These are phyloP conservation scores for Phytophthora gonapodyides DNA, from an alignment of 352 stramenopile species.

Conservation along the genomic window DNA sequence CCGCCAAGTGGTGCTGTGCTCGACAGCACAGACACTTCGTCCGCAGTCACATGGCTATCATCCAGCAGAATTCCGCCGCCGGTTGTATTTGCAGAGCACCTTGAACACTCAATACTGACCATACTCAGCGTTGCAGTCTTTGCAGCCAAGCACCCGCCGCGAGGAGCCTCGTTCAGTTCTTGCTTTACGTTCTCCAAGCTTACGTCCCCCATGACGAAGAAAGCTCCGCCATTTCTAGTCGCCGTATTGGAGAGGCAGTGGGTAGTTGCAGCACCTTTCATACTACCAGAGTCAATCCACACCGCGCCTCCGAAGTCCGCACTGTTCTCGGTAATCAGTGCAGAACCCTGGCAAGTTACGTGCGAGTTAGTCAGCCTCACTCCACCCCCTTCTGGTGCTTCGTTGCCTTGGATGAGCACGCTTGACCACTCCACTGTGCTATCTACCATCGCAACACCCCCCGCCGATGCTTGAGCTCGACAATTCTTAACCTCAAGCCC, in stretches of 20 bases:
- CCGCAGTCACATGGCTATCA: constrained; percentile 17
- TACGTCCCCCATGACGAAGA: constrained; percentile 14
- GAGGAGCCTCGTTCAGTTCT: constrained; percentile 14
- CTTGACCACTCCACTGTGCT: constrained; percentile 21
- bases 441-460: constrained; percentile 29
- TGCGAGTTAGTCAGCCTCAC: constrained; percentile 17
- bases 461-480: constrained; percentile 18
- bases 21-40: background rate
- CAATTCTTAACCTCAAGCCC: constrained; percentile 21
- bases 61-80: constrained; percentile 40
- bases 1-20: constrained; percentile 21
- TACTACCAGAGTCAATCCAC: constrained; percentile 21
- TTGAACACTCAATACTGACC: background rate
- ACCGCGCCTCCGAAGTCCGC: constrained; percentile 22
- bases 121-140: constrained; percentile 17
- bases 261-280: constrained; percentile 19
- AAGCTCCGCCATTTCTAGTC: constrained; percentile 11
- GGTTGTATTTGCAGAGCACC: constrained; percentile 9
- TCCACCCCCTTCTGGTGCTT: constrained; percentile 31
- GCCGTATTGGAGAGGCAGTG: constrained; percentile 22
- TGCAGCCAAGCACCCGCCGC: constrained; percentile 26
- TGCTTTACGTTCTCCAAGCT: constrained; percentile 19
- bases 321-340: constrained; percentile 17
- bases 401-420: constrained; percentile 26
- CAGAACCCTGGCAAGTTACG: constrained; percentile 15